These are phyloP conservation scores for Eimeria falciformis DNA, from an alignment of 169 alveolate genomes.

Conservation along the genomic window DNA sequence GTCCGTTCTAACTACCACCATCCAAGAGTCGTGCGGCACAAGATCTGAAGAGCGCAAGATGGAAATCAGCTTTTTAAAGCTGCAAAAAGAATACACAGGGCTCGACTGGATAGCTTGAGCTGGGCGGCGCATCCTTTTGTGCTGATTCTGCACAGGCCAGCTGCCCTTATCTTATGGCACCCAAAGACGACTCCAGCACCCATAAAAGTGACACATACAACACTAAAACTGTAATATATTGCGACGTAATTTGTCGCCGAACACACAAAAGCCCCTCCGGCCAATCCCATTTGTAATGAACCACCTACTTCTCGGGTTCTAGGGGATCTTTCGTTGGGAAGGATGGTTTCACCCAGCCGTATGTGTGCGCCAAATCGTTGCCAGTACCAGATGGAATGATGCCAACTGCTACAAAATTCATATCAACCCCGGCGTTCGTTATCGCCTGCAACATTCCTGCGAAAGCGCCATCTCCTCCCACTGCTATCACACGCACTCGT, in stretches of 20 bases:
- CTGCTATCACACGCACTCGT: slow-evolving; percentile 56
- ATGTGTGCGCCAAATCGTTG: slow-evolving; percentile 50
- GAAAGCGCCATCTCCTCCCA: slow-evolving; percentile 60
- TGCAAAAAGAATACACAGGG: neutral
- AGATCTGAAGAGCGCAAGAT: neutral
- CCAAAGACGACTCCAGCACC: too few relatives aligned
- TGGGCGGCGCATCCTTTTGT: too few relatives aligned
- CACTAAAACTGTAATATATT: too few relatives aligned
- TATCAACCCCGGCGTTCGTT: slow-evolving; percentile 93
- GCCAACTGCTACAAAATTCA: slow-evolving; percentile 96
- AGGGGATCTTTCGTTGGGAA: neutral
- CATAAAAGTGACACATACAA: too few relatives aligned
- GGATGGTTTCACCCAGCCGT: neutral
- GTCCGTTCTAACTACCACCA: neutral
- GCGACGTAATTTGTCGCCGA: too few relatives aligned
- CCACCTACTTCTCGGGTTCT: slow-evolving; percentile 12
- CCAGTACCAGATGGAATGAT: slow-evolving; percentile 80
- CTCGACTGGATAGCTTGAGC: too few relatives aligned
- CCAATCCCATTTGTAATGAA: too few relatives aligned
- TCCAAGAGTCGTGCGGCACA: slow-evolving; percentile 23
- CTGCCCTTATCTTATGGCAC: too few relatives aligned
- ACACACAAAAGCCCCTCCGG: too few relatives aligned
- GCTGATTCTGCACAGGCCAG: too few relatives aligned
- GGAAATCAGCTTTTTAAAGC: neutral
- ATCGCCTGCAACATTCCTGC: slow-evolving; percentile 12